Percentiles rank a stretch among this genome's conserved stretches.
Evolutionary conservation across 23 red algal species (phyloP).

Genomic region (Gracilaria caudata): DNA sequence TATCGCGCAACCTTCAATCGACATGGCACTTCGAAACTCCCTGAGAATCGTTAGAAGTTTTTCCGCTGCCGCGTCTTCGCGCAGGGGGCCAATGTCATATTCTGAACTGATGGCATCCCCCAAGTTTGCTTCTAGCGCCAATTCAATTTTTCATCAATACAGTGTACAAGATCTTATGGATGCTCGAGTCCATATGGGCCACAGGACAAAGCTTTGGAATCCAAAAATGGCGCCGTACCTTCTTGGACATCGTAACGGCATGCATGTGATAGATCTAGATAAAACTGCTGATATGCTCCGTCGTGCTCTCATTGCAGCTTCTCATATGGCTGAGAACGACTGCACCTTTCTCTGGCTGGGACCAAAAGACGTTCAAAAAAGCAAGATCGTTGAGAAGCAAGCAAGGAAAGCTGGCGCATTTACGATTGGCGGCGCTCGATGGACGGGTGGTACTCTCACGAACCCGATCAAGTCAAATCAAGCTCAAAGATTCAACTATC

Average conservation of each 20-base stretch:
- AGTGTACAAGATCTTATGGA: conserved; percentile 76
- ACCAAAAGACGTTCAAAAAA: conserved; percentile 58
- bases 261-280: conserved; percentile 93
- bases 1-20: background rate
- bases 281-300: conserved; percentile 71
- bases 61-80: background rate
- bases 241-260: conserved; percentile 91
- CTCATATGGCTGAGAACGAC: conserved; percentile 67
- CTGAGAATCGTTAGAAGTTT: background rate
- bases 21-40: conserved; percentile 3
- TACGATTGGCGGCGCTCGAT: conserved; percentile 77
- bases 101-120: conserved; percentile 12
- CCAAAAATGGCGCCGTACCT: conserved; percentile 93
- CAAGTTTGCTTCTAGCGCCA: conserved; percentile 21
- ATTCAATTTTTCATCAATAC: conserved; percentile 38
- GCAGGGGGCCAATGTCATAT: background rate
- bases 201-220: conserved; percentile 85
- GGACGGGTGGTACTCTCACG: conserved; percentile 95
- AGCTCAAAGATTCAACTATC: conserved; percentile 72
- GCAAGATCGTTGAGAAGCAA: conserved; percentile 63
- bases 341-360: conserved; percentile 80
- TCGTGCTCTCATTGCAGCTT: conserved; percentile 67
- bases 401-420: conserved; percentile 74
- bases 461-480: conserved; percentile 85
- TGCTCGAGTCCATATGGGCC: conserved; percentile 94